phyloP scores from a whole-genome alignment of 176 grass and related monocot genomes.

The Otatea glauca region DNA sequence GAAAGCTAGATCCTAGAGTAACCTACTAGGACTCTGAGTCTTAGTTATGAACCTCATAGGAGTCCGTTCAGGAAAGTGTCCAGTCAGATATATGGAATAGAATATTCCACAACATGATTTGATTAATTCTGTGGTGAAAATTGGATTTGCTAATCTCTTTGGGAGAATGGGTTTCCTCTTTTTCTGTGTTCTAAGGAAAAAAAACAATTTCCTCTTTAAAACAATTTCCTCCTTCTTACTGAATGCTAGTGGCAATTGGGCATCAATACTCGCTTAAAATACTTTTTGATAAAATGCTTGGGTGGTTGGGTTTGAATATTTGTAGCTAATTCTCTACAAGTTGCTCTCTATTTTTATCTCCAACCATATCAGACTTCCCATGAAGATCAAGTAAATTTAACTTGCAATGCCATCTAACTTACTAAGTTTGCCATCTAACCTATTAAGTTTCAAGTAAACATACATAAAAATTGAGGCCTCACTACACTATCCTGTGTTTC shows the following conservation, averaged over 20 bases:
- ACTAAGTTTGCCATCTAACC: background rate
- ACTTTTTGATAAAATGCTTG: background rate
- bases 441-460: conserved; percentile 6
- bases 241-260: background rate
- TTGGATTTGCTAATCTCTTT: conserved; percentile 23
- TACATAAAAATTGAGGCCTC: background rate
- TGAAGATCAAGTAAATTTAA: conserved; percentile 23
- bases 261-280: background rate
- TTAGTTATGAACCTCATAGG: too few species aligned
- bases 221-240: background rate
- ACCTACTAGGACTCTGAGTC: too few species aligned
- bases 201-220: background rate
- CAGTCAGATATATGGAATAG: too few species aligned
- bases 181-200: background rate
- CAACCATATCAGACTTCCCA: background rate
- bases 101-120: background rate
- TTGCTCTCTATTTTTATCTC: background rate
- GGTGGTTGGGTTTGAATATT: background rate
- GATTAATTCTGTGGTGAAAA: background rate
- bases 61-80: too few species aligned
- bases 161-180: conserved; percentile 2
- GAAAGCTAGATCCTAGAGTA: too few species aligned
- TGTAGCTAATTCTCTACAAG: background rate
- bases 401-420: conserved; percentile 2
- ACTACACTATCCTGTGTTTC: conserved; percentile 29